A percentile compares a stretch with the other conserved stretches of the same genome.
Conservation (phyloP, 768 basidiomycete genomes). For the Paxillus rubicundulus region DNA sequence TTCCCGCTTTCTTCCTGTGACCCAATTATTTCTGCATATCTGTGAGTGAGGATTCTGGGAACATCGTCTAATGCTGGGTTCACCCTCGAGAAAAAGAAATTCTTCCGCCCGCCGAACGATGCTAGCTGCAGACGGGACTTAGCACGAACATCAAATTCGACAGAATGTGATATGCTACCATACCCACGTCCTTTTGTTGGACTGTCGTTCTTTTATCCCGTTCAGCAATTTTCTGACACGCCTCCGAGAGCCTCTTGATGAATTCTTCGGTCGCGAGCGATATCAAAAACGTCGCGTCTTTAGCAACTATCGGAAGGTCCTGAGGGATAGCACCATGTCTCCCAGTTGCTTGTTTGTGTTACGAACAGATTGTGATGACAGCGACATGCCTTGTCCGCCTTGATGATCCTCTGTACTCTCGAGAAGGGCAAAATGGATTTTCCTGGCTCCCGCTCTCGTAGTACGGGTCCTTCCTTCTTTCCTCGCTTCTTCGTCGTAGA, state of each 20-base stretch:
- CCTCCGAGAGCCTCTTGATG: constrained; percentile 69
- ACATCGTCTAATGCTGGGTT: not conserved
- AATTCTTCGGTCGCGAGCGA: constrained; percentile 88
- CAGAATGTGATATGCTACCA: constrained; percentile 18
- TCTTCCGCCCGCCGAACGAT: constrained; percentile 69
- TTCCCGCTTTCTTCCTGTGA: constrained; percentile 48
- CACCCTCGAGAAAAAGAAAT: constrained; percentile 77
- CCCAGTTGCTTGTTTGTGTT: constrained; percentile 1
- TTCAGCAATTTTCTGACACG: constrained; percentile 66
- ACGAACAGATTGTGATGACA: not conserved
- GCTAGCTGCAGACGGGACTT: constrained; percentile 41
- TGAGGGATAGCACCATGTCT: constrained; percentile 23
- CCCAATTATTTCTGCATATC: constrained; percentile 53
- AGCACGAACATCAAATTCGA: not conserved
- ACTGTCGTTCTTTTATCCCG: constrained; percentile 72
- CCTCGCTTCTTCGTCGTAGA: constrained; percentile 12
- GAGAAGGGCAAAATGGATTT: constrained; percentile 74
- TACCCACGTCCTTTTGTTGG: constrained; percentile 79
- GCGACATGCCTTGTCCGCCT: constrained; percentile 70
- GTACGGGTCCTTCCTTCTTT: constrained; percentile 17
- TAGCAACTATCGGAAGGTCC: constrained; percentile 75
- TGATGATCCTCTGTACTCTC: constrained; percentile 80
- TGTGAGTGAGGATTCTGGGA: not conserved
- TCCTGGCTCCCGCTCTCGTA: constrained; percentile 46
- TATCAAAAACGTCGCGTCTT: constrained; percentile 77